Conservation (phyloP, 2,329 filamentous ascomycete species). For the Ceratocystis smalleyi region DNA sequence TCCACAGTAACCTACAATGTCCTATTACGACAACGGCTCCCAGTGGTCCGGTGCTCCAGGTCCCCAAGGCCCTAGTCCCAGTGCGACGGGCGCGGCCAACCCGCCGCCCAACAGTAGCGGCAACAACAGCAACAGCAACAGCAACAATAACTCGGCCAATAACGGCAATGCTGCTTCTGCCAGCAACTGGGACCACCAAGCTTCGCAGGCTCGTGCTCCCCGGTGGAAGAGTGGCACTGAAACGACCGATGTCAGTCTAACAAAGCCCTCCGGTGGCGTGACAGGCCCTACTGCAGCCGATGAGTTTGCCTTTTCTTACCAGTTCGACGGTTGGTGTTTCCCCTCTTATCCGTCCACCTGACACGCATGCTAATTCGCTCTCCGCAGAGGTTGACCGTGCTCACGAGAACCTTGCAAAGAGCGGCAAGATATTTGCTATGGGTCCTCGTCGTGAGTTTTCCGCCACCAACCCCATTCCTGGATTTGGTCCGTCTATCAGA, state of each 20-base stretch:
- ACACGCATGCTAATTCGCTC: constrained; percentile 1
- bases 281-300: constrained; percentile 61
- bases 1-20: constrained; percentile 7
- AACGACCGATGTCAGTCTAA: constrained; percentile 3
- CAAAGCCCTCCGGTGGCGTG: constrained; percentile 45
- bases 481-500: constrained; percentile 24
- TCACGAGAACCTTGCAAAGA: constrained; percentile 90
- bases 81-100: neutral
- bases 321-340: constrained; percentile 66
- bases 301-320: constrained; percentile 68
- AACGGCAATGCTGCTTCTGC: neutral
- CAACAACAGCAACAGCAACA: constrained; percentile 25
- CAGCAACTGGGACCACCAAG: constrained; percentile 34
- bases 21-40: constrained; percentile 16
- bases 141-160: neutral
- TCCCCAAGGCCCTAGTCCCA: constrained; percentile 9
- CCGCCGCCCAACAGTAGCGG: neutral
- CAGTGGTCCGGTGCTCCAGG: constrained; percentile 14
- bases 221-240: constrained; percentile 12
- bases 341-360: neutral
- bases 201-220: constrained; percentile 27
- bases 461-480: constrained; percentile 36
- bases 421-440: constrained; percentile 73
- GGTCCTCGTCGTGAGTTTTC: constrained; percentile 67
- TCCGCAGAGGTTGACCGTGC: constrained; percentile 83